Percentiles rank a stretch among this genome's conserved stretches.
Evolutionary conservation across 163 green algal genomes (phyloP).

Genomic region (Volvox carteri): DNA sequence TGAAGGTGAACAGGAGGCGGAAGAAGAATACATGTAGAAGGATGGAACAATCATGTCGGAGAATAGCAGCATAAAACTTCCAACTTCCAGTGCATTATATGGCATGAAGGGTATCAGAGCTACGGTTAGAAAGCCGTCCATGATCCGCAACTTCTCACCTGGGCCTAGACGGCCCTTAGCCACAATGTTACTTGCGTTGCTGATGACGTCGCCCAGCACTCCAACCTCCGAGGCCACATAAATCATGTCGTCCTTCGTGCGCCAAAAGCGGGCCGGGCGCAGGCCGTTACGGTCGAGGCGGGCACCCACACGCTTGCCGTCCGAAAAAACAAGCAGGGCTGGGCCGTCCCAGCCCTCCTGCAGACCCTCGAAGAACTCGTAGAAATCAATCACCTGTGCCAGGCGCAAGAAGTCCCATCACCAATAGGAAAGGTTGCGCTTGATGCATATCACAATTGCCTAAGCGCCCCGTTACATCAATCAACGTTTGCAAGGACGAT

Average conservation of each 20-base stretch:
- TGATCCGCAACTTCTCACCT: conserved; percentile 53
- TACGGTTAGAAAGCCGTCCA: not conserved
- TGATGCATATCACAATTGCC: too few relatives aligned
- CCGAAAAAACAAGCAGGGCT: conserved; percentile 97
- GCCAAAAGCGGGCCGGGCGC: conserved; percentile 97
- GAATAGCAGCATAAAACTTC: too few relatives aligned
- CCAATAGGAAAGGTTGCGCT: too few relatives aligned
- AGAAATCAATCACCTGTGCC: conserved; percentile 95
- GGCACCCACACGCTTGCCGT: conserved; percentile 91
- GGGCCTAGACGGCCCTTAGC: conserved; percentile 97
- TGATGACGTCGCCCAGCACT: conserved; percentile 89
- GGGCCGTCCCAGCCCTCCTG: conserved; percentile 99
- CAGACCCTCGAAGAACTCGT: conserved; percentile 98
- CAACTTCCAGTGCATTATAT: too few relatives aligned
- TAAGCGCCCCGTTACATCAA: too few relatives aligned
- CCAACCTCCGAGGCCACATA: conserved; percentile 98
- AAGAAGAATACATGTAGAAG: too few relatives aligned
- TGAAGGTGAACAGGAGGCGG: too few relatives aligned
- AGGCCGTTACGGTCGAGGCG: conserved; percentile 98
- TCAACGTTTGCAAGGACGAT: too few relatives aligned
- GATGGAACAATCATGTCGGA: not conserved
- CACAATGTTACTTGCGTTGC: conserved; percentile 88
- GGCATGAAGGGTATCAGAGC: not conserved
- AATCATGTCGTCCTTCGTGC: conserved; percentile 95
- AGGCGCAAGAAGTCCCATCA: too few relatives aligned